Conservation (phyloP, 352 stramenopile species). For the Globisporangium uncinulatum region DNA sequence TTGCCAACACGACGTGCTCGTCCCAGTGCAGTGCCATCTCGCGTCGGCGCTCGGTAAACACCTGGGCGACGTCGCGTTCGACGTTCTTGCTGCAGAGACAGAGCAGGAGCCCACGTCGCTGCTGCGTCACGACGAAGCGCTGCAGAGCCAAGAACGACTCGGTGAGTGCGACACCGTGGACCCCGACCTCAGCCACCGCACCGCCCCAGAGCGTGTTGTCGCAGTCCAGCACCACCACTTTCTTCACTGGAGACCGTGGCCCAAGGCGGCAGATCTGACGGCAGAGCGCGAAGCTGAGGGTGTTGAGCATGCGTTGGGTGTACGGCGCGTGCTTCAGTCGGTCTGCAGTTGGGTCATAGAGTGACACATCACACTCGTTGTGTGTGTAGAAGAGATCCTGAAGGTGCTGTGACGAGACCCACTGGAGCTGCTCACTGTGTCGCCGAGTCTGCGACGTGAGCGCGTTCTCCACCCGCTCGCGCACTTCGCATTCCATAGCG, state of each 20-base stretch:
- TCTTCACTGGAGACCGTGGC: constrained; percentile 23
- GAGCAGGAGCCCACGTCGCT: constrained; percentile 45
- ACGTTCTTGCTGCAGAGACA: constrained; percentile 74
- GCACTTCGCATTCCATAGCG: constrained; percentile 10
- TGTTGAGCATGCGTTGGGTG: constrained; percentile 53
- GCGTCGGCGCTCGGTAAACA: constrained; percentile 31
- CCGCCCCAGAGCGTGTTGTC: constrained; percentile 75
- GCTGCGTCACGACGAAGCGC: constrained; percentile 44
- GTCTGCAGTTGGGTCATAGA: constrained; percentile 41
- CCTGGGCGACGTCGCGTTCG: constrained; percentile 34
- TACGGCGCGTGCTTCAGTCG: constrained; percentile 62
- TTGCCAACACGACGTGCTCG: constrained; percentile 39
- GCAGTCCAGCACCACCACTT: constrained; percentile 76
- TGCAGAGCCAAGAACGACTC: constrained; percentile 46
- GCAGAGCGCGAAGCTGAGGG: constrained; percentile 33
- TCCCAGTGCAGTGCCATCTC: constrained; percentile 51
- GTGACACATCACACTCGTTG: background rate
- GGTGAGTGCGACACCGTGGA: constrained; percentile 27
- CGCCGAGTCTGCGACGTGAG: constrained; percentile 10
- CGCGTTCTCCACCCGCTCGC: constrained; percentile 10
- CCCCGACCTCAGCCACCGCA: constrained; percentile 51
- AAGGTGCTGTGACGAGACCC: constrained; percentile 22
- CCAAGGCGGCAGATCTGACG: constrained; percentile 50
- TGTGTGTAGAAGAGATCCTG: constrained; percentile 26
- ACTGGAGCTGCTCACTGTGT: background rate